Evolutionary conservation across 2,329 filamentous ascomycete genomes (phyloP), one percentile per base, ranked within the genome.

Genomic region (Cryphonectria carpinicola): DNA sequence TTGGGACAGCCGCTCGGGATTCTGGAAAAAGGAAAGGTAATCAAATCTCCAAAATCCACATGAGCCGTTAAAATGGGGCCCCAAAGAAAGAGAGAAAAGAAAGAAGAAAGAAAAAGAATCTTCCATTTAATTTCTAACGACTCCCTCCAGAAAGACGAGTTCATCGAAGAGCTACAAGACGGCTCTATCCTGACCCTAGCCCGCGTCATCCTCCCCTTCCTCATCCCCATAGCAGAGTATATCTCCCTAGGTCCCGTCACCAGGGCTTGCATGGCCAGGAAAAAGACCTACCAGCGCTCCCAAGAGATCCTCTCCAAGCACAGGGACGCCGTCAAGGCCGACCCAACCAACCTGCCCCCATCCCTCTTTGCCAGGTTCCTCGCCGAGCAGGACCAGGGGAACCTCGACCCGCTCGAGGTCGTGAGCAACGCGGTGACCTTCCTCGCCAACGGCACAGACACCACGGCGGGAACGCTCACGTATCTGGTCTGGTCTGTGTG

Each of bases 1-100:
- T 89, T 89, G 75, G 87, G 87, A 0, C 82, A 88, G n/a, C 85
- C 85, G 0, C 88, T 89, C 70, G 76, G 78, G 0, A 84, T 85
- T 78, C 76, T 90, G 3, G 85, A 89, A 68, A 76, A 77, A 3
- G 85, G 85, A 28, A 77, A 84, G 78, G 85, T 87, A 74, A 61
- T 41, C 25, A 2, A 58, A 35, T 13, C 46, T 7, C 7, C 22
- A 39, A 65, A 11, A 32, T 2, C 39, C 41, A 28, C 7, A 6
- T 32, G n/a, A 10, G 37, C 37, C 8, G 10, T 13, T 13, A 13
- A 39, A 3, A 11, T 37, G 37, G 10, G 13, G 37, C 37, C 37
- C 37, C 7, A 37, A 37, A 37, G 37, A 37, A 37, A 37, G 35
- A 37, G 37, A 37, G 37, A 37, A 11, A 37, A 37, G 35, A 37